These are phyloP conservation scores for Artemisia tridentata DNA, from an alignment of 129 eudicot genomes.

Conservation along the genomic window DNA sequence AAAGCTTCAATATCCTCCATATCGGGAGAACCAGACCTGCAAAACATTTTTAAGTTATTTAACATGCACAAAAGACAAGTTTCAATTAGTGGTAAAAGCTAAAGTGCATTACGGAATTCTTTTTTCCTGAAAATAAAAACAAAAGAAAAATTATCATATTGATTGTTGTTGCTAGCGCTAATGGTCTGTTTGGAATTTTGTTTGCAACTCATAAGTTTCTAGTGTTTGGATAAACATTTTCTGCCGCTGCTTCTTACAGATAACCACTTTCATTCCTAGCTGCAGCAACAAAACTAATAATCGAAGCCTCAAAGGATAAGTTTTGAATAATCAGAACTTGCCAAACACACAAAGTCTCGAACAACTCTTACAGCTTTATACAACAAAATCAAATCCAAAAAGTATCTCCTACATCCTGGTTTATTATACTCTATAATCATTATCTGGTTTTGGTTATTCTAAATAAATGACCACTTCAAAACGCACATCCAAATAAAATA, in stretches of 20 bases:
- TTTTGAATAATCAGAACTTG: too few species aligned
- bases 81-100: neutral
- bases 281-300: slow-evolving; percentile 4
- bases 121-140: neutral
- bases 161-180: too few species aligned
- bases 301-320: too few species aligned
- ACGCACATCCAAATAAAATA: neutral
- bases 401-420: too few species aligned
- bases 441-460: neutral
- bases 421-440: neutral
- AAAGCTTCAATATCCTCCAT: slow-evolving; percentile 86
- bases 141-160: too few species aligned
- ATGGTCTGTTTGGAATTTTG: too few species aligned
- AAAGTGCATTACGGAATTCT: neutral
- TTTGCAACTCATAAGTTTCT: too few species aligned
- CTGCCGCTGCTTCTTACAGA: neutral
- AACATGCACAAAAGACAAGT: neutral
- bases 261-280: too few species aligned
- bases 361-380: too few species aligned
- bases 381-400: too few species aligned
- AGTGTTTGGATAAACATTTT: slow-evolving; percentile 3
- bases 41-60: slow-evolving; percentile 3
- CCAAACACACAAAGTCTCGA: too few species aligned
- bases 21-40: slow-evolving; percentile 87
- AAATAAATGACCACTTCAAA: neutral